Evolutionary conservation across 2,329 filamentous ascomycete genomes (phyloP), one percentile per base, ranked within the genome.

Genomic region (Talaromyces sp.): DNA sequence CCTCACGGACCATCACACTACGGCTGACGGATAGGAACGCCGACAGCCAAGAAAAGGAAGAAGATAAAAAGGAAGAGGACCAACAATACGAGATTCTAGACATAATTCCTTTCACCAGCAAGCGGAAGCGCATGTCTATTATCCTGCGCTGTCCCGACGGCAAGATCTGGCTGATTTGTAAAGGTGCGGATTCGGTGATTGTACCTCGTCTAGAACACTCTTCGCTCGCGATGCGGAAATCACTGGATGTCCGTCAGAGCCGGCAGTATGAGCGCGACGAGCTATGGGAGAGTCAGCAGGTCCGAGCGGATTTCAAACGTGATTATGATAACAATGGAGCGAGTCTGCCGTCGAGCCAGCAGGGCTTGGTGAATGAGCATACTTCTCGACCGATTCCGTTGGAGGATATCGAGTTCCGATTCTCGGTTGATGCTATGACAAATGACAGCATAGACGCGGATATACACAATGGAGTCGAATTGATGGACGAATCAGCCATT

Each of bases 91-190:
- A 92, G 70, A 82, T 92, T 6, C 74, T 94, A 47, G 89, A 93
- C 65, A 85, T 92, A 34, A 89, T 94, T 63, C 90, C 93, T 69
- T 94, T 94, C 72, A 91, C 87, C 68, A 92, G 89, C 75, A 87
- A 88, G 74, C 83, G 90, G 47, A 94, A 94, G 76, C 83, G 90
- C 51, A 94, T 94, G 90, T 91, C 89, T 0, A 88, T 92, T 64
- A 78, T 93, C 56, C 82, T 93, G 5, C 86, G 89, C 44, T 90
- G 91, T 79, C 90, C 91, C 0, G 88, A 92, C 69, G 83, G 85
- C 2, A 83, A 84, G 9, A 85, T 92, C 47, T 92, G 89, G 70
- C 81, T 94, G 23, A 85, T 93, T 67, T 91, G 87, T 76, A 94
- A 94, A 74, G 90, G 90, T 6, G 90, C 90, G 1, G 90, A 94